Base-by-base conservation (phyloP, 305 asterid genomes). In the Rubia tinctorum region DNA sequence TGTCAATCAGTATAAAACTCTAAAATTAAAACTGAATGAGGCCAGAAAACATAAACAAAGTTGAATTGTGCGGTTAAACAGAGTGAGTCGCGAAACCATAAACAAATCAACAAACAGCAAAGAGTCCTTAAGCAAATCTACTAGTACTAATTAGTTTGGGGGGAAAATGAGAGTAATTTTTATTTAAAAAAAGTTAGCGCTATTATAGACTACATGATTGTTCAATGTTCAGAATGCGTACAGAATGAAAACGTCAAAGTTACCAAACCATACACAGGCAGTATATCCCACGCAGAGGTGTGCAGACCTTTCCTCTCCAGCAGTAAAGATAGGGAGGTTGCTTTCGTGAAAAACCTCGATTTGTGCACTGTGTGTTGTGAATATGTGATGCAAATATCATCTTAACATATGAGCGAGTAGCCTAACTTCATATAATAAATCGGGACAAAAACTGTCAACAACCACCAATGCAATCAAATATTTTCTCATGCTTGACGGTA, bases 1-100 rank as follows among this genome's bases (percentile, higher is more conserved):
- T 58, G 12, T 23, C 15, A 5, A 51, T 77, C 67, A 71, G 75
- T 56, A 70, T n/a, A n/a, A n/a, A 53, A 58, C 55, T 43, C 80
- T 65, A 25, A 13, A 5, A 34, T 9, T 69, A 13, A 20, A 53
- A 65, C 42, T 2, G 39, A 69, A 42, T 49, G 20, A 30, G 34
- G 34, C 34, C 34, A 30, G 34, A 49, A 49, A 53, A 5, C 59
- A 53, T 18, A 53, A 53, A 1, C 59, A 53, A 5, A 53, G 18
- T 17, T 51, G 6, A 53, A 53, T 0, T 53, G 1, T 17, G 23
- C 22, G 3, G 23, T 53, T 53, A 53, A 53, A 17, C 55, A 3
- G 55, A 49, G 14, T 49, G n/a, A 4, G 14, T 49, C 11, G 6
- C 59, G 23, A 22, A 17, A 18, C 23, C 22, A 49, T 0, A 53